A percentile compares a stretch with the other conserved stretches of the same genome.
Conservation (phyloP, 2,329 filamentous ascomycete species). For the Colletotrichum salicis region DNA sequence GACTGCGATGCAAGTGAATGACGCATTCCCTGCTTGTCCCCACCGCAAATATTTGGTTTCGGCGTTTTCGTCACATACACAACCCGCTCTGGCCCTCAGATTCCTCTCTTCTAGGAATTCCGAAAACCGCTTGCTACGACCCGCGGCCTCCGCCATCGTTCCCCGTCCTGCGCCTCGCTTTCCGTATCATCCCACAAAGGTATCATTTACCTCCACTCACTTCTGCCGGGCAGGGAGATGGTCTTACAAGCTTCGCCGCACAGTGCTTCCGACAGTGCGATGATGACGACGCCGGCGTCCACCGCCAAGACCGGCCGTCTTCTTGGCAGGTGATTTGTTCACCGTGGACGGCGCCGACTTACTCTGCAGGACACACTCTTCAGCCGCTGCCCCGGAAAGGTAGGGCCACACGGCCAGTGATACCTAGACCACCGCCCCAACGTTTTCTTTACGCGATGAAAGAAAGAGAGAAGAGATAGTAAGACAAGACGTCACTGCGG, state of each 20-base stretch:
- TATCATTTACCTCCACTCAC: not conserved
- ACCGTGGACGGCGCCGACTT: conserved; percentile 5
- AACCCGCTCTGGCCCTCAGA: not conserved
- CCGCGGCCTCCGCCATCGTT: conserved; percentile 17
- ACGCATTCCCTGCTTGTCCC: conserved; percentile 12
- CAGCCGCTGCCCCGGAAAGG: not conserved
- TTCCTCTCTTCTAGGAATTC: not conserved
- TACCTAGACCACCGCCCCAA: no score
- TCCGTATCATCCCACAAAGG: not conserved
- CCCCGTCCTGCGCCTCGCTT: not conserved
- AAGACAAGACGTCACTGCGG: not conserved
- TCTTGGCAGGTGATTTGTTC: conserved; percentile 23
- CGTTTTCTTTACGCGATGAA: no score
- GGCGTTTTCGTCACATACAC: not conserved
- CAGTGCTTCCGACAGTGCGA: conserved; percentile 19
- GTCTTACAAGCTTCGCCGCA: not conserved
- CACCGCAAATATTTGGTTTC: not conserved
- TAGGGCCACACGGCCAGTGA: not conserved
- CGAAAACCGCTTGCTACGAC: not conserved
- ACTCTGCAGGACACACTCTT: not conserved
- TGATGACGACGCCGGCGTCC: conserved; percentile 29
- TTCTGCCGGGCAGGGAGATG: not conserved
- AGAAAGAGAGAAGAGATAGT: not conserved
- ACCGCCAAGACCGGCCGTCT: conserved; percentile 22
- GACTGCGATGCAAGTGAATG: not conserved